Conservation (phyloP, 1,139 yeast genomes). For the Blastobotrys petasosporus region DNA sequence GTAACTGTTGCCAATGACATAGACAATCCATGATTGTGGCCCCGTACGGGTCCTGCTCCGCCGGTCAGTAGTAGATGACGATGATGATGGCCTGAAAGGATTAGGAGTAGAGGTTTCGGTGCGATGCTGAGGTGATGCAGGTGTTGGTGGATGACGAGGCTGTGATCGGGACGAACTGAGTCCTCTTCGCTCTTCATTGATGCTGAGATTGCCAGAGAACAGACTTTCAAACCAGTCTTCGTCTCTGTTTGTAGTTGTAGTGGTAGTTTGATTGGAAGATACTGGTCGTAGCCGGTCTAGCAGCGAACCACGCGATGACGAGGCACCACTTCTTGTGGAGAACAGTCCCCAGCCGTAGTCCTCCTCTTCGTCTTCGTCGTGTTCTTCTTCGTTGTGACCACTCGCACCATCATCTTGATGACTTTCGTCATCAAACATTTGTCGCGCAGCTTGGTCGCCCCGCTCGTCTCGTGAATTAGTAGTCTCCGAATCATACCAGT, state of each 20-base stretch:
- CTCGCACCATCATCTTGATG: background rate
- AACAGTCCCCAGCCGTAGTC: too few species aligned
- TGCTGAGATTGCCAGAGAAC: background rate
- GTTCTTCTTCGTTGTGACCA: background rate
- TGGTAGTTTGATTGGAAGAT: too few species aligned
- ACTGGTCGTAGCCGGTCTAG: too few species aligned
- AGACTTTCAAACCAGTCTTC: background rate
- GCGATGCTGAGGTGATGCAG: background rate
- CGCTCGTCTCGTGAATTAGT: too few species aligned
- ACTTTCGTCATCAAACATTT: background rate
- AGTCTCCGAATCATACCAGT: too few species aligned
- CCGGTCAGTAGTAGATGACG: too few species aligned
- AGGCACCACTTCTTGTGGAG: too few species aligned
- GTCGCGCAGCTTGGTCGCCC: too few species aligned
- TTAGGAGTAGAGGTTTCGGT: background rate
- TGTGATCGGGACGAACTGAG: background rate
- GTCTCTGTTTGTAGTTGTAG: background rate
- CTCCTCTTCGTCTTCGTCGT: background rate
- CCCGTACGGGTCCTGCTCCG: background rate
- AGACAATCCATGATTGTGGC: conserved; percentile 41
- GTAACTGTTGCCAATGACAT: conserved; percentile 46
- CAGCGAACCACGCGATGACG: too few species aligned
- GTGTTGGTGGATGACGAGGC: conserved; percentile 3
- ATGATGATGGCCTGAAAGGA: background rate
- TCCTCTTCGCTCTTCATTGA: too few species aligned